phyloP scores from a whole-genome alignment of 1,284 basidiomycete species.

The Cryptococcus hybrid region DNA sequence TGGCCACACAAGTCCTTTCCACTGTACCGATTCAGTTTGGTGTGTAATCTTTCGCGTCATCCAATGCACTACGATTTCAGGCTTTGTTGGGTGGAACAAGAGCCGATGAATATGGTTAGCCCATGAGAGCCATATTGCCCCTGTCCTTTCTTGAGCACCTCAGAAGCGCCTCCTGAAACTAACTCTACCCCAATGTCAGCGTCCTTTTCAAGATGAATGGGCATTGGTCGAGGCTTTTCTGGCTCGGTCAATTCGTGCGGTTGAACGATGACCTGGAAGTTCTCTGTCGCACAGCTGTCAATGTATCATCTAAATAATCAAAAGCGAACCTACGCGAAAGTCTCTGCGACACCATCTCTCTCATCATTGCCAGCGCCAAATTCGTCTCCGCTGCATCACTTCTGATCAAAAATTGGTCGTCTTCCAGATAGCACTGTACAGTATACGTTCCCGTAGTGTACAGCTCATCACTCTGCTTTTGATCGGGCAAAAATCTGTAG shows the following conservation, averaged over 20 bases:
- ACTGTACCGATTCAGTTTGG: conserved; percentile 63
- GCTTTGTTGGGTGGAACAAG: conserved; percentile 71
- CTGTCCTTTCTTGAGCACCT: conserved; percentile 63
- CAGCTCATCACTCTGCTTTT: conserved; percentile 68
- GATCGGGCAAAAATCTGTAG: conserved; percentile 82
- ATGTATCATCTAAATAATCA: background rate
- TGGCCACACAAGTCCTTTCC: conserved; percentile 91
- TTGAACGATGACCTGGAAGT: conserved; percentile 87
- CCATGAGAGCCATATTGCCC: conserved; percentile 90
- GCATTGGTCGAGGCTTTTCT: conserved; percentile 12
- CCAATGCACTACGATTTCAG: conserved; percentile 81
- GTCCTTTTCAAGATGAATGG: conserved; percentile 16
- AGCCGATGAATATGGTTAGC: conserved; percentile 93
- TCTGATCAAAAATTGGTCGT: conserved; percentile 63
- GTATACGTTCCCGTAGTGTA: conserved; percentile 68
- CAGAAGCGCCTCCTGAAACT: conserved; percentile 60
- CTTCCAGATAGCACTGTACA: conserved; percentile 48
- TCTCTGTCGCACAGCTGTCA: conserved; percentile 59
- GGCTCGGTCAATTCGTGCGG: conserved; percentile 36
- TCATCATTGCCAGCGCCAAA: conserved; percentile 83
- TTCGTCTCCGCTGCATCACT: conserved; percentile 46
- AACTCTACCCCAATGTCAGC: conserved; percentile 53
- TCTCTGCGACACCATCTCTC: conserved; percentile 89
- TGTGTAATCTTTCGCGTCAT: conserved; percentile 75
- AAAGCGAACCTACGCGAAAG: conserved; percentile 53